phyloP scores from a whole-genome alignment of 805 yeast species.

The Saccharomycopsis selenospora region DNA sequence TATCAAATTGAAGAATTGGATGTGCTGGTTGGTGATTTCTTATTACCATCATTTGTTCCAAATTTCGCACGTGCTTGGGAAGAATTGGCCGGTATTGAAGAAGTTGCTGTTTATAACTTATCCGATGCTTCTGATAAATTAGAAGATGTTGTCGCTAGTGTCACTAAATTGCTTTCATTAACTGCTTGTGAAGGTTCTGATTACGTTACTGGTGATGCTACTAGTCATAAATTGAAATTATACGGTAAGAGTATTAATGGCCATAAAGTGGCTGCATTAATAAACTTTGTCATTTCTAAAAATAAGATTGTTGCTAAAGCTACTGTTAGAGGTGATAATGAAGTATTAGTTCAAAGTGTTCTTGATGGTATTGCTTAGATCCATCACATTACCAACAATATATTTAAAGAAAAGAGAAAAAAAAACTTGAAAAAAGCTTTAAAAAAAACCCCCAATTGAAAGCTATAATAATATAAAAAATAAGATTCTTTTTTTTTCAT shows the following conservation, averaged over 20 bases:
- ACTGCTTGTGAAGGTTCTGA: constrained; percentile 72
- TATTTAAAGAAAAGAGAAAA: no score
- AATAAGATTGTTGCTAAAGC: constrained; percentile 42
- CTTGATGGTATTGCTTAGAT: constrained; percentile 39
- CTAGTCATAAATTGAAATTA: constrained; percentile 68
- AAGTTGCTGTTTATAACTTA: constrained; percentile 60
- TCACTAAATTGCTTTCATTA: constrained; percentile 50
- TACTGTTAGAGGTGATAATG: constrained; percentile 35
- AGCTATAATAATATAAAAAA: no score
- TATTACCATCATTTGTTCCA: constrained; percentile 69
- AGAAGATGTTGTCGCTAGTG: constrained; percentile 49
- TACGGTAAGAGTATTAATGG: constrained; percentile 66
- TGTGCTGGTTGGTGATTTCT: constrained; percentile 73
- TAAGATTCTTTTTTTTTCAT: no score
- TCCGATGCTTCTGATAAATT: constrained; percentile 34
- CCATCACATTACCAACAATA: no score
- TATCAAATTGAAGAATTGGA: constrained; percentile 81
- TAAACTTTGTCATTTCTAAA: constrained; percentile 37
- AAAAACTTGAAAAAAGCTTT: no score
- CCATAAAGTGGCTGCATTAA: constrained; percentile 36
- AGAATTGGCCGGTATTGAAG: constrained; percentile 51
- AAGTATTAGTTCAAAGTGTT: constrained; percentile 42
- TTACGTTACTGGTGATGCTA: constrained; percentile 39
- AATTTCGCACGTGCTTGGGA: constrained; percentile 70
- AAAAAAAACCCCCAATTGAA: no score